These are phyloP conservation scores for Candida boleticola DNA, from an alignment of 805 yeast genomes.

Conservation along the genomic window DNA sequence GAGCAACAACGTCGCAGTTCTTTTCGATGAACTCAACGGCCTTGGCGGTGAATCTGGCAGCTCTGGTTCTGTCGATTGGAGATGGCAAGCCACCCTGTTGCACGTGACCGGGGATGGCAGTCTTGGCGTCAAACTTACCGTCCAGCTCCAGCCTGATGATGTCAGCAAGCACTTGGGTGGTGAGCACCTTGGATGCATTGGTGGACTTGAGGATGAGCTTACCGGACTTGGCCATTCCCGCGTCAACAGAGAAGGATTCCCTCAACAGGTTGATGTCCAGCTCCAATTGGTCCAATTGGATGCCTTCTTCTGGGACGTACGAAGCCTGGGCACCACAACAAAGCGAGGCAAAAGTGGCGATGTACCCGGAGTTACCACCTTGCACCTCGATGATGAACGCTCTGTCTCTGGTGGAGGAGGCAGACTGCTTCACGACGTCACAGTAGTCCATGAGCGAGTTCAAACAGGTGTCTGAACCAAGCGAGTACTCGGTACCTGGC, in stretches of 20 bases:
- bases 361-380: constrained; percentile 95
- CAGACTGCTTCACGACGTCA: constrained; percentile 92
- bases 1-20: constrained; percentile 17
- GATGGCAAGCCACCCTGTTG: constrained; percentile 98
- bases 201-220: constrained; percentile 82
- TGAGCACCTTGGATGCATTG: constrained; percentile 76
- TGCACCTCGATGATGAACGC: constrained; percentile 97
- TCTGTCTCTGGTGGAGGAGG: constrained; percentile 90
- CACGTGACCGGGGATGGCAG: constrained; percentile 97
- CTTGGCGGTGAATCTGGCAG: constrained; percentile 85
- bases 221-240: constrained; percentile 81
- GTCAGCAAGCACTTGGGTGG: constrained; percentile 78
- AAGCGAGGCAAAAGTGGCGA: constrained; percentile 82
- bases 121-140: constrained; percentile 81
- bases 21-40: constrained; percentile 87
- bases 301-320: constrained; percentile 86
- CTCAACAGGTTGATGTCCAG: constrained; percentile 72
- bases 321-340: constrained; percentile 90
- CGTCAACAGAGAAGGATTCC: constrained; percentile 66
- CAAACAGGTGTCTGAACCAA: constrained; percentile 95
- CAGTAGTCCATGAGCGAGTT: constrained; percentile 89
- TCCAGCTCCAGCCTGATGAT: constrained; percentile 77
- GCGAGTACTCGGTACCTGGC: constrained; percentile 97
- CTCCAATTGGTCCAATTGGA: constrained; percentile 63
- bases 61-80: constrained; percentile 88